Evolutionary conservation across 2,329 filamentous ascomycete species (phyloP).

Genomic region (Neonectria magnoliae): DNA sequence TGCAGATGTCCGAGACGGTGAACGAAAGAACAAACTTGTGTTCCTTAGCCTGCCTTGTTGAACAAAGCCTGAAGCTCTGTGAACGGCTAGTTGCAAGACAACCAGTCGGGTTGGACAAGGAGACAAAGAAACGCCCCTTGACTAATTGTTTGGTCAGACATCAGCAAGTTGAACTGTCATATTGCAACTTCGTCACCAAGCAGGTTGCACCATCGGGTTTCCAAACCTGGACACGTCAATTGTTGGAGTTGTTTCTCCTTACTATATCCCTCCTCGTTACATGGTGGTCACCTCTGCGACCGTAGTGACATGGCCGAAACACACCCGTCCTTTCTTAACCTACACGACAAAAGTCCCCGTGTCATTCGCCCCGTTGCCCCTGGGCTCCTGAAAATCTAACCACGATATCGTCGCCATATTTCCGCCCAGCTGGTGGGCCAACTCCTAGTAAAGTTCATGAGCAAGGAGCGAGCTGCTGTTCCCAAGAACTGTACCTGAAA

Average conservation of each 20-base stretch:
- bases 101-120: neutral
- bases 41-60: neutral
- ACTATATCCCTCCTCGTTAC: slow-evolving; percentile 13
- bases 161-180: neutral
- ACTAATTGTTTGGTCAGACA: neutral
- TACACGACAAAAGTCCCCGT: slow-evolving; percentile 8
- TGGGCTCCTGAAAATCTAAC: slow-evolving; percentile 6
- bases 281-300: slow-evolving; percentile 6
- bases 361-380: neutral
- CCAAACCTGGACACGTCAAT: slow-evolving; percentile 19
- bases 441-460: slow-evolving; percentile 16
- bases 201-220: neutral
- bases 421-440: slow-evolving; percentile 9
- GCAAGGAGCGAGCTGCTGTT: slow-evolving; percentile 4
- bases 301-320: slow-evolving; percentile 9
- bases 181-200: neutral
- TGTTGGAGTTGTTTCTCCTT: slow-evolving; percentile 14
- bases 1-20: neutral
- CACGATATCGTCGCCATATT: slow-evolving; percentile 14
- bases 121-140: neutral
- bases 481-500: slow-evolving; percentile 4
- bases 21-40: neutral
- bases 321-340: slow-evolving; percentile 2
- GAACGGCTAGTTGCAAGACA: neutral
- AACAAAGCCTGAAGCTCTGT: neutral